These are phyloP conservation scores for Porosira glacialis DNA, from an alignment of 352 stramenopile species.

Conservation along the genomic window DNA sequence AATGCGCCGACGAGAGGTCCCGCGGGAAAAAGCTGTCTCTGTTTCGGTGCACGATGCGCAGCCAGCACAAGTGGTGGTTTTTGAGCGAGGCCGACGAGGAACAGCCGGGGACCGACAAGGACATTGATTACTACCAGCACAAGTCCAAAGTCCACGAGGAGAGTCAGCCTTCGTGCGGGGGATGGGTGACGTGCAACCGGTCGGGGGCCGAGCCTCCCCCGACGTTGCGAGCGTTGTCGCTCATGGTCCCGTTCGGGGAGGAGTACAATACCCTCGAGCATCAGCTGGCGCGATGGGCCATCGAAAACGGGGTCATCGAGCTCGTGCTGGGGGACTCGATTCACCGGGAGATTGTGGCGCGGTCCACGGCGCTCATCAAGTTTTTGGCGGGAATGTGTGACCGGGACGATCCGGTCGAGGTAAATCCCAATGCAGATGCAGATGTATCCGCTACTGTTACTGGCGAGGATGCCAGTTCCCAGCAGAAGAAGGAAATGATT, in stretches of 20 bases:
- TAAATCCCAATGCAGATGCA: not conserved
- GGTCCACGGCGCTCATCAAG: constrained; percentile 71
- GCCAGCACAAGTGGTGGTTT: constrained; percentile 98
- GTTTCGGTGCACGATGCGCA: constrained; percentile 97
- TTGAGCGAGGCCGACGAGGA: constrained; percentile 95
- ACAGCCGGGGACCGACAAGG: constrained; percentile 95
- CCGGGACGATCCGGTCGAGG: constrained; percentile 27
- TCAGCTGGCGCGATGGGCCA: constrained; percentile 77
- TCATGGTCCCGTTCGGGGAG: constrained; percentile 69
- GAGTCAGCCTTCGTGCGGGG: constrained; percentile 84
- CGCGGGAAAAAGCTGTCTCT: constrained; percentile 86
- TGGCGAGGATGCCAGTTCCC: not conserved
- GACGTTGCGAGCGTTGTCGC: constrained; percentile 45
- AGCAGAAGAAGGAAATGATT: too few species aligned
- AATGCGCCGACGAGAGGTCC: constrained; percentile 18
- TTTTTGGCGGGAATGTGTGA: constrained; percentile 79
- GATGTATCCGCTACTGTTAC: constrained; percentile 5
- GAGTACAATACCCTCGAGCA: constrained; percentile 76
- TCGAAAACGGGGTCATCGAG: constrained; percentile 78
- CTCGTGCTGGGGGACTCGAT: constrained; percentile 70
- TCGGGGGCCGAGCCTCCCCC: constrained; percentile 71
- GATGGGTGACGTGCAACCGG: constrained; percentile 86
- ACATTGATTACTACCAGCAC: constrained; percentile 99
- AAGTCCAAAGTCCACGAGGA: constrained; percentile 90
- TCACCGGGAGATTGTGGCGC: constrained; percentile 74